Evolutionary conservation across 2,329 filamentous ascomycete species (phyloP).

Genomic region (Pseudogymnoascus sp.): DNA sequence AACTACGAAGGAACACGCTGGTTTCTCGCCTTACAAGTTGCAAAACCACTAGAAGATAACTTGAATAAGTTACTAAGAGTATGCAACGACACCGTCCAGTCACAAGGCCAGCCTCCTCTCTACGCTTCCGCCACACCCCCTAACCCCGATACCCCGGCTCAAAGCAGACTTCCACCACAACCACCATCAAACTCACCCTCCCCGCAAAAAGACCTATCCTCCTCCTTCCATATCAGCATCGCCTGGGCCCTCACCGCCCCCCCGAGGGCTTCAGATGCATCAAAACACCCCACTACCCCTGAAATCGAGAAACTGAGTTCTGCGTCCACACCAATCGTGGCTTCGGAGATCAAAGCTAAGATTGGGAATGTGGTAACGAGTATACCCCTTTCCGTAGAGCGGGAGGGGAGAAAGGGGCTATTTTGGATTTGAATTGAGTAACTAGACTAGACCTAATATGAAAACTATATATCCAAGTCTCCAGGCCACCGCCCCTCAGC

Average conservation of each 20-base stretch:
- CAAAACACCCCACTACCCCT: neutral
- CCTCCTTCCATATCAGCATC: conserved; percentile 75
- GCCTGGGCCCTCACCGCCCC: conserved; percentile 67
- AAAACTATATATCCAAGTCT: neutral
- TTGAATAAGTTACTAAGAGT: conserved; percentile 54
- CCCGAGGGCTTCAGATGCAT: neutral
- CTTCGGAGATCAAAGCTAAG: conserved; percentile 56
- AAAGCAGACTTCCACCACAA: conserved; percentile 11
- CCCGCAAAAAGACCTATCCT: neutral
- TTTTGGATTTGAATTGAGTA: conserved; percentile 18
- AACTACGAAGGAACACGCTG: conserved; percentile 63
- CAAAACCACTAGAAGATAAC: conserved; percentile 38
- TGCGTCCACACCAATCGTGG: neutral
- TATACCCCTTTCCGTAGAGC: conserved; percentile 31
- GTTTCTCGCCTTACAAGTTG: conserved; percentile 70
- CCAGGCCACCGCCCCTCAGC: no score
- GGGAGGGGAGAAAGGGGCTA: conserved; percentile 15
- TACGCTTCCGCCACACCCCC: conserved; percentile 41
- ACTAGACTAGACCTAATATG: neutral
- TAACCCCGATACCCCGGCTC: neutral
- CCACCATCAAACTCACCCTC: conserved; percentile 7
- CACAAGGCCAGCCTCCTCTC: conserved; percentile 59
- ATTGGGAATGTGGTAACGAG: conserved; percentile 61
- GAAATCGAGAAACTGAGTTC: neutral
- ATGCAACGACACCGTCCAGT: conserved; percentile 55